Percentiles rank a stretch among this genome's conserved stretches.
phyloP scores from a whole-genome alignment of 176 grass and related monocot genomes.

The Oryza meridionalis region DNA sequence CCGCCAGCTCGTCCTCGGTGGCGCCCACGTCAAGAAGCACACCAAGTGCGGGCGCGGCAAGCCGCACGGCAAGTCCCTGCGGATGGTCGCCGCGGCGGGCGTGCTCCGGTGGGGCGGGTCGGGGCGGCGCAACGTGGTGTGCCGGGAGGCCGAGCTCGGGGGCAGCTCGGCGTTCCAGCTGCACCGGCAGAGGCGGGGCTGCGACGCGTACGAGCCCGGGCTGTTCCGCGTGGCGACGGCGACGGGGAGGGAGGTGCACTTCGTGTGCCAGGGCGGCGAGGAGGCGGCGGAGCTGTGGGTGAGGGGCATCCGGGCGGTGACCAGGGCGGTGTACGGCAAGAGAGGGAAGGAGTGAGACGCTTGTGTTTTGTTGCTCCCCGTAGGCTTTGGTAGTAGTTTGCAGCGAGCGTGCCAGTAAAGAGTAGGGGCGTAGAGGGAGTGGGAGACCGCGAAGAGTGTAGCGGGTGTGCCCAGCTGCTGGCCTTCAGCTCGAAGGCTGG shows the following conservation, averaged over 20 bases:
- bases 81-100: constrained; percentile 63
- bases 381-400: constrained; percentile 53
- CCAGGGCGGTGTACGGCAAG: constrained; percentile 51
- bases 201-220: constrained; percentile 62
- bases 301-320: constrained; percentile 76
- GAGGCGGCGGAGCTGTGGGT: constrained; percentile 89
- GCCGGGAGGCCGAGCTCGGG: constrained; percentile 70
- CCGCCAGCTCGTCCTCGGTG: constrained; percentile 55
- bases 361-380: neutral
- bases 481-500: constrained; percentile 76
- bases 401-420: constrained; percentile 45
- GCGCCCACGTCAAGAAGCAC: constrained; percentile 75
- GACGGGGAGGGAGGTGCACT: constrained; percentile 87
- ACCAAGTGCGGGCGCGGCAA: constrained; percentile 74
- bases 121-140: constrained; percentile 70
- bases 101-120: constrained; percentile 82
- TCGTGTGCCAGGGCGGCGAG: constrained; percentile 76
- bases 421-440: constrained; percentile 32
- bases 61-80: constrained; percentile 69
- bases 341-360: constrained; percentile 30
- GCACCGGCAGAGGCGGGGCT: constrained; percentile 50
- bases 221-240: constrained; percentile 84
- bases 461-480: constrained; percentile 10
- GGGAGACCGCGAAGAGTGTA: constrained; percentile 11
- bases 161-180: constrained; percentile 77